phyloP scores from a whole-genome alignment of 305 asterid genomes.

The Fraxinus latifolia region DNA sequence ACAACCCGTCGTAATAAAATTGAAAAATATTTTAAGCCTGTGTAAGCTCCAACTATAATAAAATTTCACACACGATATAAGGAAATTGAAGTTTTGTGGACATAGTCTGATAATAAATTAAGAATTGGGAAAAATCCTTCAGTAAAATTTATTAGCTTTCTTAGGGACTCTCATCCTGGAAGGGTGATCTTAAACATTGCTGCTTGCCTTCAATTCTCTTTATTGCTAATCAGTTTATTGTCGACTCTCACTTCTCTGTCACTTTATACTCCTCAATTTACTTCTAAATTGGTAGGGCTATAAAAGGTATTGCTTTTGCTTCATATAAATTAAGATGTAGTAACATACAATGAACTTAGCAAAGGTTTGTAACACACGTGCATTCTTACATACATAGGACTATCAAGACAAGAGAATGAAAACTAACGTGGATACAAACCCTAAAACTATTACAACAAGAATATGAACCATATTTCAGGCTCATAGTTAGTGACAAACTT shows the following conservation, averaged over 20 bases:
- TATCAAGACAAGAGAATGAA: not conserved
- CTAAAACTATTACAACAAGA: not conserved
- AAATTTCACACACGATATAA: not conserved
- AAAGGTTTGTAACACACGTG: not conserved
- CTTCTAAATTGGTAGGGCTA: not conserved
- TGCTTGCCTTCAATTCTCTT: not conserved
- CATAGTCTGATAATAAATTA: not conserved
- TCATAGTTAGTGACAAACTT: not conserved
- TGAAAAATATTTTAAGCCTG: not conserved
- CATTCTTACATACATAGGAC: not conserved
- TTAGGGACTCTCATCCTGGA: not conserved
- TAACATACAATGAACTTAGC: not conserved
- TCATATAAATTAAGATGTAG: not conserved
- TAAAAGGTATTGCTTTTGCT: not conserved
- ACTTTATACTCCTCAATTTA: not conserved
- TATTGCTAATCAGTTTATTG: not conserved
- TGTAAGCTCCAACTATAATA: conserved; percentile 13
- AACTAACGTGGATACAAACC: not conserved
- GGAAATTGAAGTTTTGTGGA: not conserved
- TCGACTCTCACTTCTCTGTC: not conserved
- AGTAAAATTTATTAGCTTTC: not conserved
- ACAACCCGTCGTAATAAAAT: conserved; percentile 4
- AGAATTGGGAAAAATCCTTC: not conserved
- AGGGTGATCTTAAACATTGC: not conserved
- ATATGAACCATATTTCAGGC: not conserved